phyloP scores from a whole-genome alignment of 129 eudicot genomes.

The Logfia minima region DNA sequence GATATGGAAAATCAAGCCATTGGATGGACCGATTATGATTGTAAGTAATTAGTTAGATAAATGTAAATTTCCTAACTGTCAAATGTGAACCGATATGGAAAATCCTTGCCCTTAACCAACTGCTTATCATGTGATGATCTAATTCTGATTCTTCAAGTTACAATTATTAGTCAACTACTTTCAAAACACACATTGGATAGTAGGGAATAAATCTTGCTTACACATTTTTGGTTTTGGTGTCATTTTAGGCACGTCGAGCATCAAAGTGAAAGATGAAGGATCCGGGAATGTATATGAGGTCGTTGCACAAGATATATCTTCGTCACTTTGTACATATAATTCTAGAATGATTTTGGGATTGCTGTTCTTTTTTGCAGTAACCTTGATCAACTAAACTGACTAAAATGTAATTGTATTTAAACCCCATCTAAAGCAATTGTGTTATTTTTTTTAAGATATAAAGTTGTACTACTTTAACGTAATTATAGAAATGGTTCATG shows the following conservation, averaged over 20 bases:
- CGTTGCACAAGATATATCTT: conserved; percentile 52
- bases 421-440: background rate
- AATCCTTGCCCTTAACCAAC: background rate
- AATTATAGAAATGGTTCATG: too few relatives aligned
- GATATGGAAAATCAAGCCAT: conserved; percentile 67
- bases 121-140: background rate
- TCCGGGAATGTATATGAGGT: conserved; percentile 62
- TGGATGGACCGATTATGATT: conserved; percentile 76
- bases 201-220: background rate
- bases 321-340: conserved; percentile 21
- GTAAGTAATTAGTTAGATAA: conserved; percentile 39
- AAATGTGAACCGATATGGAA: too few relatives aligned
- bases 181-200: background rate
- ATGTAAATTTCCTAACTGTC: background rate
- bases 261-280: conserved; percentile 73
- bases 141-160: background rate
- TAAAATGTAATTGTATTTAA: background rate
- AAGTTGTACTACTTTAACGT: too few relatives aligned
- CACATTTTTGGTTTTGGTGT: background rate
- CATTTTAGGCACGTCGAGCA: conserved; percentile 75
- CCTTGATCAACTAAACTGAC: background rate
- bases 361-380: conserved; percentile 11
- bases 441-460: background rate
- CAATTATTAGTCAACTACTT: background rate
- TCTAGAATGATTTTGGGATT: conserved; percentile 27